A percentile compares a stretch with the other conserved stretches of the same genome.
Evolutionary conservation across 495 filamentous ascomycete genomes (phyloP).

Genomic region (Penicillium pancosmium): DNA sequence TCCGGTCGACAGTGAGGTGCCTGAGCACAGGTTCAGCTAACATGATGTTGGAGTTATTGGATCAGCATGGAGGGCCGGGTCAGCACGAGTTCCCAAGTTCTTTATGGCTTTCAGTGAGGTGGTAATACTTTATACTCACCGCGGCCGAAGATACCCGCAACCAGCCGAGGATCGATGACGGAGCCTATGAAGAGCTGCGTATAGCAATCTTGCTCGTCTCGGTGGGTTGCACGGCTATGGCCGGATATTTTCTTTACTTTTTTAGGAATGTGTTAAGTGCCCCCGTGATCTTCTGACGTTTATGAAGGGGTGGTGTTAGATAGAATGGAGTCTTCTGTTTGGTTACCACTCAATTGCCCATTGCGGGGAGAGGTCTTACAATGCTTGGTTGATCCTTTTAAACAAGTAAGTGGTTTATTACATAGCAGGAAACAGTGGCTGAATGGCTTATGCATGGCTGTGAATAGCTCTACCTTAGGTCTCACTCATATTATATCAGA

Average conservation of each 20-base stretch:
- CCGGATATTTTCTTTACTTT: constrained; percentile 7
- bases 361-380: not conserved
- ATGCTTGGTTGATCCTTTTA: not conserved
- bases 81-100: not conserved
- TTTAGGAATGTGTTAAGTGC: not conserved
- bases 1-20: constrained; percentile 20
- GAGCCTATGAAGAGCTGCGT: constrained; percentile 4
- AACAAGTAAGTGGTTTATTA: not conserved
- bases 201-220: not conserved
- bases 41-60: constrained; percentile 18
- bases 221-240: constrained; percentile 6
- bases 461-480: not conserved
- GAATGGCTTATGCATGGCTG: constrained; percentile 4
- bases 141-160: constrained; percentile 29
- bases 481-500: not conserved
- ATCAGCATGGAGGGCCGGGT: not conserved
- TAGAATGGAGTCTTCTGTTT: not conserved
- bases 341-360: not conserved
- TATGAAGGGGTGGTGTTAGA: too few species aligned
- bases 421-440: not conserved
- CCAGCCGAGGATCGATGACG: constrained; percentile 23
- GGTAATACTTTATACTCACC: constrained; percentile 24
- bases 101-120: constrained; percentile 6
- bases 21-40: constrained; percentile 27
- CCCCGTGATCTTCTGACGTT: not conserved